Conservation (phyloP, 2,329 filamentous ascomycete species). For the Exophiala xenobiotica region DNA sequence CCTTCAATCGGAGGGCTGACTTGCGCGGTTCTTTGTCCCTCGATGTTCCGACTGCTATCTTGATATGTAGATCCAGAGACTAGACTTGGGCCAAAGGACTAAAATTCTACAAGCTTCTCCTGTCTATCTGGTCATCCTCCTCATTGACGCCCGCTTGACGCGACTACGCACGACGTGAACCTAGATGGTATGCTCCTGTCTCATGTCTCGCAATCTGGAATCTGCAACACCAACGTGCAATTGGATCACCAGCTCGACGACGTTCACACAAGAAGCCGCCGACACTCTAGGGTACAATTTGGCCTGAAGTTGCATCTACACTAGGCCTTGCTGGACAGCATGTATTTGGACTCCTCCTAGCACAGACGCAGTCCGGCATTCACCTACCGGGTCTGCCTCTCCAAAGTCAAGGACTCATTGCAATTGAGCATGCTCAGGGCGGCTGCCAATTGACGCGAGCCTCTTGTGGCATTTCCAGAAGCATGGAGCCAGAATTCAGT, state of each 20-base stretch:
- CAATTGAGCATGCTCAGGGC: conserved; percentile 11
- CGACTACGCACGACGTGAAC: conserved; percentile 14
- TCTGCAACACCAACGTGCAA: neutral
- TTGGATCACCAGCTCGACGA: neutral
- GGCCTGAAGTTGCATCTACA: neutral
- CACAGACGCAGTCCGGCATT: neutral
- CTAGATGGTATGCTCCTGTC: neutral
- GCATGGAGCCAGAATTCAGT: conserved; percentile 40
- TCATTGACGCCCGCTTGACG: conserved; percentile 4
- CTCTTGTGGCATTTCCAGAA: conserved; percentile 13
- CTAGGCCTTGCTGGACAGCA: neutral
- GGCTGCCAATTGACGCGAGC: conserved; percentile 5
- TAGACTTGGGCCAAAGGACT: conserved; percentile 3
- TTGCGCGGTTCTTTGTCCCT: neutral
- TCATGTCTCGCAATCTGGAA: conserved; percentile 10
- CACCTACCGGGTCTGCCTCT: no score
- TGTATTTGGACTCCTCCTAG: neutral
- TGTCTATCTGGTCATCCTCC: conserved; percentile 18
- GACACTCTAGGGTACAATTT: no score
- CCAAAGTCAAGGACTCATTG: neutral
- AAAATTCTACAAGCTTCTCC: conserved; percentile 12
- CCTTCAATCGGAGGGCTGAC: conserved; percentile 7
- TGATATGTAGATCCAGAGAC: neutral
- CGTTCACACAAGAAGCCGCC: no score
- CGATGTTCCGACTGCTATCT: neutral